A percentile compares a stretch with the other conserved stretches of the same genome.
Evolutionary conservation across 75 land plant genomes (phyloP).

Genomic region (Picea sitchensis): DNA sequence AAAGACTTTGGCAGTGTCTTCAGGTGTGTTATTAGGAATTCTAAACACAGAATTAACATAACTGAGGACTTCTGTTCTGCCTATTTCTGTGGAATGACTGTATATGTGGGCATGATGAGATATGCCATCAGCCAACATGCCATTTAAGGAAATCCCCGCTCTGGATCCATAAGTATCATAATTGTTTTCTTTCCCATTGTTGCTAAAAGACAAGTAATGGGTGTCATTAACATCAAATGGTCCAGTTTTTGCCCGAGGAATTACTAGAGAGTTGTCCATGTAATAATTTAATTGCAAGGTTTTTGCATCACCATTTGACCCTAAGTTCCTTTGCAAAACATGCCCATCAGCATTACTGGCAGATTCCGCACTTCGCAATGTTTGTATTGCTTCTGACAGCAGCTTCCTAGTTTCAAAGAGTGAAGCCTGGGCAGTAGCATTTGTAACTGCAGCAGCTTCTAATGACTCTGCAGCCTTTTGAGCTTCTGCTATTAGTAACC

Average conservation of each 20-base stretch:
- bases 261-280: background rate
- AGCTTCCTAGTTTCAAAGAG: constrained; percentile 63
- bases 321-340: background rate
- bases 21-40: background rate
- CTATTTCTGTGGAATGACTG: constrained; percentile 8
- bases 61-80: background rate
- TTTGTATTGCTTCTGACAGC: constrained; percentile 67
- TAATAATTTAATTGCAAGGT: background rate
- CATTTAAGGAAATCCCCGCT: background rate
- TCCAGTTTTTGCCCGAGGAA: background rate
- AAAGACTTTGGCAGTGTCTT: background rate
- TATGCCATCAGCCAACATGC: background rate
- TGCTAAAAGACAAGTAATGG: background rate
- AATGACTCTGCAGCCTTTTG: constrained; percentile 82
- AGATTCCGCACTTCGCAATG: constrained; percentile 34
- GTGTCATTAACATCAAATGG: background rate
- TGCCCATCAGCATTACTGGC: background rate
- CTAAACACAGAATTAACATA: background rate
- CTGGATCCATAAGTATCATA: background rate
- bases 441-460: constrained; percentile 64
- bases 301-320: background rate
- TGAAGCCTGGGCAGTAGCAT: constrained; percentile 59
- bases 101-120: background rate
- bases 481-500: constrained; percentile 72
- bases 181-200: background rate